Percentiles rank a stretch among this genome's conserved stretches.
phyloP scores from a whole-genome alignment of 441 rosid genomes.

The Euphorbia schlechtendalii region DNA sequence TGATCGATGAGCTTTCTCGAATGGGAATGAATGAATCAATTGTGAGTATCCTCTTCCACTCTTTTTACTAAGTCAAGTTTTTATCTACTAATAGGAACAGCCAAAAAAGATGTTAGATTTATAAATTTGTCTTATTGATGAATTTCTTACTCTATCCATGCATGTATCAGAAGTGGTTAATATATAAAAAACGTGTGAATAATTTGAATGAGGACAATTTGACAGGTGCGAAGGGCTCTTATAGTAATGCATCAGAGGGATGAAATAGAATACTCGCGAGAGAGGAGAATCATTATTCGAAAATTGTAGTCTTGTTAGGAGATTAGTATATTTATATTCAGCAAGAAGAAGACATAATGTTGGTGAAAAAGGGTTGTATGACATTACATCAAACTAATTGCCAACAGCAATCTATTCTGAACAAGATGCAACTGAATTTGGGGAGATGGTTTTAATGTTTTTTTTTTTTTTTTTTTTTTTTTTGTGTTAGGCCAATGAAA shows the following conservation, averaged over 20 bases:
- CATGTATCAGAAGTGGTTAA: too few species aligned
- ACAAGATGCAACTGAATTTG: too few species aligned
- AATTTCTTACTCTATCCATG: too few species aligned
- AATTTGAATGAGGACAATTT: background rate
- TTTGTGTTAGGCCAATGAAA: too few species aligned
- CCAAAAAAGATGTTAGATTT: background rate
- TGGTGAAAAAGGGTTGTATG: background rate
- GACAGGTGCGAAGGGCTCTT: slow-evolving; percentile 90
- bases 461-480: too few species aligned
- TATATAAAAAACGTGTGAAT: background rate
- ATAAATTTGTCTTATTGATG: background rate
- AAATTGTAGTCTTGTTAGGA: slow-evolving; percentile 25
- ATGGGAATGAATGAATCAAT: slow-evolving; percentile 89
- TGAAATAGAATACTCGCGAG: slow-evolving; percentile 90
- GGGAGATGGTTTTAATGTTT: too few species aligned
- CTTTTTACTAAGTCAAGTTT: background rate
- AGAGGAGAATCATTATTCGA: slow-evolving; percentile 71
- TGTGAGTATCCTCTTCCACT: slow-evolving; percentile 34
- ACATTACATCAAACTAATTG: background rate
- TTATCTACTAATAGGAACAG: background rate
- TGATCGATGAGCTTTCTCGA: slow-evolving; percentile 77
- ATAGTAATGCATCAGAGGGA: slow-evolving; percentile 95
- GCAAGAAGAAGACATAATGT: background rate
- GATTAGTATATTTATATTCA: background rate
- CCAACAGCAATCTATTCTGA: too few species aligned